Evolutionary conservation across 2,329 filamentous ascomycete species (phyloP).

Genomic region (Sclerotinia nivalis): DNA sequence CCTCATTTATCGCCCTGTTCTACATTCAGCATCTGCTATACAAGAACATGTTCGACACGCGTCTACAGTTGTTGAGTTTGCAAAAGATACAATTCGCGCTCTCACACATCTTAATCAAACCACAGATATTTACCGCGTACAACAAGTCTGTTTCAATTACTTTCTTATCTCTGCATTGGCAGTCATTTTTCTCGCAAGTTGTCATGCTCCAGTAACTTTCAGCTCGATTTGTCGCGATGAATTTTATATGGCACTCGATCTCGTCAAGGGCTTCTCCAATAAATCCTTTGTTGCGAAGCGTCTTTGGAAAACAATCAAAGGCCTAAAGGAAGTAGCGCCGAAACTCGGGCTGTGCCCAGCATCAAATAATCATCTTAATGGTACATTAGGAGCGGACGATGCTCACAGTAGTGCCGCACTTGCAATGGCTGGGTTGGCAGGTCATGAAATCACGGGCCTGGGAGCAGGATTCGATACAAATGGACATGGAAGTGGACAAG

Average conservation of each 20-base stretch:
- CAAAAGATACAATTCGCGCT: constrained; percentile 74
- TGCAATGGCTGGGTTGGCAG: constrained; percentile 57
- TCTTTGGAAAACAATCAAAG: constrained; percentile 66
- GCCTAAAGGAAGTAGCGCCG: constrained; percentile 70
- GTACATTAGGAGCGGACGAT: constrained; percentile 43
- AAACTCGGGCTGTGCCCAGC: constrained; percentile 54
- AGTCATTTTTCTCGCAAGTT: constrained; percentile 74
- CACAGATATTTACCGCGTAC: constrained; percentile 67
- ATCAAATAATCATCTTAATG: constrained; percentile 1
- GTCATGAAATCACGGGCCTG: constrained; percentile 39
- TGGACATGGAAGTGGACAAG: constrained; percentile 17
- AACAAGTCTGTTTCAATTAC: constrained; percentile 79
- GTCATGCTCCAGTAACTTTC: constrained; percentile 72
- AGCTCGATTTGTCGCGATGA: constrained; percentile 68
- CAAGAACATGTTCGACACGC: constrained; percentile 73
- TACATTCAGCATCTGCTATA: constrained; percentile 84
- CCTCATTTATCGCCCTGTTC: constrained; percentile 81
- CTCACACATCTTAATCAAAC: constrained; percentile 71
- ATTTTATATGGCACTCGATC: constrained; percentile 75
- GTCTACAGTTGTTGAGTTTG: constrained; percentile 70
- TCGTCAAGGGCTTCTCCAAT: constrained; percentile 70
- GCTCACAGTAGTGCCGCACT: constrained; percentile 54
- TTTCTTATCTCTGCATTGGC: constrained; percentile 75
- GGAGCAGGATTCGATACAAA: constrained; percentile 25
- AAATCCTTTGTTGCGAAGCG: constrained; percentile 72